phyloP scores from a whole-genome alignment of 108 stramenopile genomes.

The Skeletonema menzelii region DNA sequence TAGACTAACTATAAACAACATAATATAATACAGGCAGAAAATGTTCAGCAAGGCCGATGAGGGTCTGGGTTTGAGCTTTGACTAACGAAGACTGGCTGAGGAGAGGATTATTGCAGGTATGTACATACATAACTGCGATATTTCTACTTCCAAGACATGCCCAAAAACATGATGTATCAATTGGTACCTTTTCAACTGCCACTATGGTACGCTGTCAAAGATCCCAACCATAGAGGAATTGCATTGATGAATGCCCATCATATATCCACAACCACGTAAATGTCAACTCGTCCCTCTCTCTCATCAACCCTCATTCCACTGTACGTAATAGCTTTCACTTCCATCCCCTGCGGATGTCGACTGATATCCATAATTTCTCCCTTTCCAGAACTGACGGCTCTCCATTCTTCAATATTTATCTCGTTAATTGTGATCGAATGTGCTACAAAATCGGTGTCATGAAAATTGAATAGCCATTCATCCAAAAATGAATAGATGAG shows the following conservation, averaged over 20 bases:
- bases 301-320: slow-evolving; percentile 64
- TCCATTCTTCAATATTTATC: slow-evolving; percentile 7
- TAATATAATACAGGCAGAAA: neutral
- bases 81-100: no score
- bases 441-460: slow-evolving; percentile 48
- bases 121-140: no score
- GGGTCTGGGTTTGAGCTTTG: no score
- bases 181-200: neutral
- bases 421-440: slow-evolving; percentile 28
- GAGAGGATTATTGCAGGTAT: no score
- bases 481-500: slow-evolving; percentile 69
- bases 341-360: slow-evolving; percentile 74
- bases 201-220: neutral
- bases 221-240: no score
- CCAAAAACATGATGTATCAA: no score
- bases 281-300: slow-evolving; percentile 32
- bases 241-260: slow-evolving; percentile 6
- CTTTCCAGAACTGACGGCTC: slow-evolving; percentile 21
- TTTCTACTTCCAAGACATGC: neutral
- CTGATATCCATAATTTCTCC: slow-evolving; percentile 46
- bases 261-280: slow-evolving; percentile 53
- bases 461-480: slow-evolving; percentile 71
- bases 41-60: no score
- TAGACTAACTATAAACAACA: neutral
- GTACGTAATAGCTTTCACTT: slow-evolving; percentile 84